Base-by-base conservation (phyloP, 768 basidiomycete genomes). In the Boletus bicolor region DNA sequence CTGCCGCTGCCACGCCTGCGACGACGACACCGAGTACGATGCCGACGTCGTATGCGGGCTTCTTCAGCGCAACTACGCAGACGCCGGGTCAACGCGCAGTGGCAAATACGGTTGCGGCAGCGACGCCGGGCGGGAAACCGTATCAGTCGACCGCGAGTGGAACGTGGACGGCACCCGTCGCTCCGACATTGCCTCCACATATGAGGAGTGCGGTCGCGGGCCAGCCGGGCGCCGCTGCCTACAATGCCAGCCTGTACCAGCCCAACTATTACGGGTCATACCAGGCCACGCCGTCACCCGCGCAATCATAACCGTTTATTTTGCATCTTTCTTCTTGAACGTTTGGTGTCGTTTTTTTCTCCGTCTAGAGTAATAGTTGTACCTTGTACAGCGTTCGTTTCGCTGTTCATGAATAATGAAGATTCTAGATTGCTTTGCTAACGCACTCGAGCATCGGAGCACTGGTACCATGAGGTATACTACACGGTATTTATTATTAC, bases 101-200 rank as follows among this genome's bases (percentile, higher is more conserved):
- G 7, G 82, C 81, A 10, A 84, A 83, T 45, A 83, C 82, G 0
- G 80, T 81, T 26, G 60, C 78, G 24, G 60, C 65, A 41, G 53
- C 65, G 24, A 62, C 58, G 42, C 52, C 68, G 0, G 59, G 54
- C 8, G 66, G 53, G 42, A 75, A 76, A 42, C 47, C 72, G n/a
- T 72, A 69, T 53, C 64, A 70, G 19, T 66, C 72, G 12, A n/a
- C 56, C 1, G 54, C 64, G 2, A 62, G 60, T 21, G 67, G 57
- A 24, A 41, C 62, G 2, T 69, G 68, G 64, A 41, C 75, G 3
- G 58, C 63, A 19, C 60, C 76, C 8, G 62, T 59, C 14, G 58
- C 76, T 1, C 70, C 76, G 21, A 77, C 73, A 36, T 62, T 79
- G n/a, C 77, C 77, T 6, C 68, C 75, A 44, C 77, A 79, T 54